phyloP scores from a whole-genome alignment of 2,329 filamentous ascomycete species.

The Talaromyces sp. region DNA sequence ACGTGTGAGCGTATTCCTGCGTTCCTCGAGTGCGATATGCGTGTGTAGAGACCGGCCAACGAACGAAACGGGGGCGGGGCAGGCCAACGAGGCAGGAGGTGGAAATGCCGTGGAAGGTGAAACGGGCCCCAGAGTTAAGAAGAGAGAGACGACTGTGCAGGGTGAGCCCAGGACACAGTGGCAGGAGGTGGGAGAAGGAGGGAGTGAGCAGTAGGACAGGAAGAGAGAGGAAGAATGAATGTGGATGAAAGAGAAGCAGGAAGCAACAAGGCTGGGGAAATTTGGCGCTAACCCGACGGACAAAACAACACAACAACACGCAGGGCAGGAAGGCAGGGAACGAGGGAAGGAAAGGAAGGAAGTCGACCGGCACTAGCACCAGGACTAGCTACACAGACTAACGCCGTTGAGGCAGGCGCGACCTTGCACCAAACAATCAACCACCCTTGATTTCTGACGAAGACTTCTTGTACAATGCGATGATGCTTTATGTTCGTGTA shows the following conservation, averaged over 20 bases:
- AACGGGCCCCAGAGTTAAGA: neutral
- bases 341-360: neutral
- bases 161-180: neutral
- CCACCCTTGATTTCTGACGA: neutral
- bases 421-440: neutral
- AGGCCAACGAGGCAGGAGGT: slow-evolving; percentile 1
- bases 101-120: neutral
- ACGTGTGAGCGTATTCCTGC: neutral
- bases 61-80: slow-evolving; percentile 13
- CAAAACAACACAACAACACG: slow-evolving; percentile 11
- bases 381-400: neutral
- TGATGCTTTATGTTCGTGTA: neutral
- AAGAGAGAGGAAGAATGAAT: neutral
- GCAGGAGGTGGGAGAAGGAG: neutral
- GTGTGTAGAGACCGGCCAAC: neutral
- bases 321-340: neutral
- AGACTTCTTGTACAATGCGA: too few relatives aligned
- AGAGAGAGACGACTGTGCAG: neutral
- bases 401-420: neutral
- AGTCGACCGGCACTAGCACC: neutral
- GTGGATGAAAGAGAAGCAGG: neutral
- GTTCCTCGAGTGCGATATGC: neutral
- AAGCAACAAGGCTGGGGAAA: slow-evolving; percentile 20
- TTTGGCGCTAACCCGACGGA: slow-evolving; percentile 14
- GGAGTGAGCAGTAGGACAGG: neutral